phyloP scores from a whole-genome alignment of 2,329 filamentous ascomycete species.

The Ceratocystis cacaofunesta region DNA sequence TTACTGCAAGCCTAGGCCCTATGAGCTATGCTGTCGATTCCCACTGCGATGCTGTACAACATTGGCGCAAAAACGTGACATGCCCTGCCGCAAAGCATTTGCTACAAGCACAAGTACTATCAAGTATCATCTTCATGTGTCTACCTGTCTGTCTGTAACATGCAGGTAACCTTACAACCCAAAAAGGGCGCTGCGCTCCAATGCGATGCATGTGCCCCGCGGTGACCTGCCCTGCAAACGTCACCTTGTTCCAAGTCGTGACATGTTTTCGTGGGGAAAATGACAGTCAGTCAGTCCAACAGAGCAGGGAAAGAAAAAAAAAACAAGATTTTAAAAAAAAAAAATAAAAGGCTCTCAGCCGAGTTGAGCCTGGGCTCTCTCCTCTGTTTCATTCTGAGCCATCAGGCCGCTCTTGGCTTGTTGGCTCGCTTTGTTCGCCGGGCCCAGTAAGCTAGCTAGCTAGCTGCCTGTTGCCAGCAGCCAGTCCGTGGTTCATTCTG shows the following conservation, averaged over 20 bases:
- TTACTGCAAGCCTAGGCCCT: not conserved
- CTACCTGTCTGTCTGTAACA: not conserved
- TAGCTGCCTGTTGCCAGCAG: too few relatives aligned
- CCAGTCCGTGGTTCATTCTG: not conserved
- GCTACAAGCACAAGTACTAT: not conserved
- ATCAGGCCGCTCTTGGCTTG: not conserved
- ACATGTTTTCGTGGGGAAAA: not conserved
- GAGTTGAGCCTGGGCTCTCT: not conserved
- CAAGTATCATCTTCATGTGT: not conserved
- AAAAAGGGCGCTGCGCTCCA: not conserved
- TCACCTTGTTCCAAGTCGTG: not conserved
- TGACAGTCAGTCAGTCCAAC: not conserved
- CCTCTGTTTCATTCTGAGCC: not conserved
- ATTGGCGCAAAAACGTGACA: not conserved
- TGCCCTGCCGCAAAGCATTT: not conserved
- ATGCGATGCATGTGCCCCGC: not conserved
- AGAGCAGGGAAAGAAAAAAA: not conserved
- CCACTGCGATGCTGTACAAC: not conserved
- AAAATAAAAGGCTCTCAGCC: not conserved
- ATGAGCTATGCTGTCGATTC: not conserved
- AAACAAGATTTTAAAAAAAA: not conserved
- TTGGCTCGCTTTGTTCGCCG: not conserved
- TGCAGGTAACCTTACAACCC: not conserved
- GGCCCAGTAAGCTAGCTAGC: too few relatives aligned
- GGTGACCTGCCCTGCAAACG: not conserved